Conservation (phyloP, 2,329 filamentous ascomycete genomes). For the Macrophomina pseudophaseolina region DNA sequence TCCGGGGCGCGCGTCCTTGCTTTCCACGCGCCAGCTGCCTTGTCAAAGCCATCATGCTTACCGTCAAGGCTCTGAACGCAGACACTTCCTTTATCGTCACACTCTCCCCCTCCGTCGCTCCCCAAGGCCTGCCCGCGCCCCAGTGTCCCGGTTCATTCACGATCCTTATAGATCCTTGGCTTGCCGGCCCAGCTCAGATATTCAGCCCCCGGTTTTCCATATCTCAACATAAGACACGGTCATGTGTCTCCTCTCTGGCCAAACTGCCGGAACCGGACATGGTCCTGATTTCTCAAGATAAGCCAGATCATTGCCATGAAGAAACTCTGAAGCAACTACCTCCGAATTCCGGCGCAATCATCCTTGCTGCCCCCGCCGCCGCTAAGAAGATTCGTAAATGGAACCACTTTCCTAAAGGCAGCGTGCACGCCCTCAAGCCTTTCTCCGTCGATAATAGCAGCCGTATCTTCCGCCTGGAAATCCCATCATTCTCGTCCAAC, state of each 20-base stretch:
- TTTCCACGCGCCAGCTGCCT: not conserved
- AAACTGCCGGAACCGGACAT: slow-evolving; percentile 61
- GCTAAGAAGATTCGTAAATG: slow-evolving; percentile 69
- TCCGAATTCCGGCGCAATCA: slow-evolving; percentile 60
- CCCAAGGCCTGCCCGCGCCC: slow-evolving; percentile 42
- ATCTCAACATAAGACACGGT: slow-evolving; percentile 59
- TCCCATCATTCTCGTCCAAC: slow-evolving; percentile 59
- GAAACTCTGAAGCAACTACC: slow-evolving; percentile 70
- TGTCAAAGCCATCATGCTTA: slow-evolving; percentile 62
- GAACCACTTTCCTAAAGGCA: slow-evolving; percentile 68
- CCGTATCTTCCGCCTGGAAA: slow-evolving; percentile 53
- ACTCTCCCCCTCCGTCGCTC: slow-evolving; percentile 61
- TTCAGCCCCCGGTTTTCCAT: slow-evolving; percentile 66
- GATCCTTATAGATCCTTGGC: slow-evolving; percentile 75
- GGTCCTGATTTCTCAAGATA: slow-evolving; percentile 65
- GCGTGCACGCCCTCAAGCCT: slow-evolving; percentile 50
- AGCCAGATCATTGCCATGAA: slow-evolving; percentile 73
- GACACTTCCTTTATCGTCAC: slow-evolving; percentile 70
- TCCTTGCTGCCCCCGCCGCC: slow-evolving; percentile 69
- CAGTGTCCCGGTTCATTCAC: slow-evolving; percentile 61
- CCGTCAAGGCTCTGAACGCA: slow-evolving; percentile 67
- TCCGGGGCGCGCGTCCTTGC: slow-evolving; percentile 6
- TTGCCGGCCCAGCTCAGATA: slow-evolving; percentile 65
- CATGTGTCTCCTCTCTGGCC: slow-evolving; percentile 63
- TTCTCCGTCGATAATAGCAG: slow-evolving; percentile 18